Base-by-base conservation (phyloP, 495 filamentous ascomycete species). In the Penicillium alfredii region DNA sequence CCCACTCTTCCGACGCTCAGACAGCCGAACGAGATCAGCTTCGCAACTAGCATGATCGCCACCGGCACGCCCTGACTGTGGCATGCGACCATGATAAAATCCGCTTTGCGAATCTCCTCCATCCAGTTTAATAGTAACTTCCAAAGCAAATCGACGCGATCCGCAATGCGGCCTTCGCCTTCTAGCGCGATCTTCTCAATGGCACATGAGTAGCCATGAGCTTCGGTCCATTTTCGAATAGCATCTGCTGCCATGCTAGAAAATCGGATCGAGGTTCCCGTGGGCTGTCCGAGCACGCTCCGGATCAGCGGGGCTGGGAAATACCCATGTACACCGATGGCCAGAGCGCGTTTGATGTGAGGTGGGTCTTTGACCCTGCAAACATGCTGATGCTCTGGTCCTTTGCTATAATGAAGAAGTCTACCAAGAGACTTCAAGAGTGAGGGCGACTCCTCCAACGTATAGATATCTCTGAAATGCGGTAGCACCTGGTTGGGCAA, bases 61-160 rank as follows among this genome's bases (percentile, higher is more conserved):
- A 98, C 92, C 1, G 93, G 88, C 0, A 96, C 93, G 17, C 92
- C 92, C 57, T 98, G 92, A 12, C 86, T 94, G 58, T 98, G 92
- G 44, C 88, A 94, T 11, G 85, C 87, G 21, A 98, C 61, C 35
- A 98, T 53, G 26, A 98, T 81, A 35, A 96, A 81, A 58, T 98
- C 92, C 0, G 92, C 88, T 30, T 74, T 74, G 32, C 81, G 77
- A 15, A 98, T 84, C 35, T 92, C 81, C 14, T 94, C 85, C 58
- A 95, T 86, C 89, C 88, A 95, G 53, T 94, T 97, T 17, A 96
- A 66, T 16, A 96, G 64, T 2, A 97, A 69, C 55, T 92, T 95
- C 92, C 92, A 98, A 3, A 98, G 68, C 31, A 88, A 78, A 38
- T 89, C 83, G 2, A 97, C 87, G 12, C 92, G 77, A 34, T 97